Evolutionary conservation across 23 red algal species (phyloP).

Genomic region (Gracilaria vermiculophylla): DNA sequence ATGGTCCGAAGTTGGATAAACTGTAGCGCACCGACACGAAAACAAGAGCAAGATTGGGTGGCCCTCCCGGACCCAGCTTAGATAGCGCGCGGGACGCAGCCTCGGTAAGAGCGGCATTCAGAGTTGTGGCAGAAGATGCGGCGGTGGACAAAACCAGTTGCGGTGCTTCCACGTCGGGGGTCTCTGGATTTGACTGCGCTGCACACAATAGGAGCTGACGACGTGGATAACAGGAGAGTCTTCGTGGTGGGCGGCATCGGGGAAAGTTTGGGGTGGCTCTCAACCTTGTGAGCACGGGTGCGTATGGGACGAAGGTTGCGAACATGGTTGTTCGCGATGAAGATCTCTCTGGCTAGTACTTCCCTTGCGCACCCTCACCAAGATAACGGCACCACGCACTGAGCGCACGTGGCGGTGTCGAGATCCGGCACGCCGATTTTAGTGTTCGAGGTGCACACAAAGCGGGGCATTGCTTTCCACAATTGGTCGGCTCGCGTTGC

Average conservation of each 20-base stretch:
- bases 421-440: not conserved
- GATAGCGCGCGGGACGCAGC: constrained; percentile 64
- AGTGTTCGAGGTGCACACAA: not conserved
- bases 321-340: not conserved
- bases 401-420: not conserved
- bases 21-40: constrained; percentile 70
- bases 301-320: not conserved
- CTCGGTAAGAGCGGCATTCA: constrained; percentile 44
- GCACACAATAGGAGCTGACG: not conserved
- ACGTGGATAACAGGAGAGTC: not conserved
- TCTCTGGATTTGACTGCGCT: not conserved
- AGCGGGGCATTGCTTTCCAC: not conserved
- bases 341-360: not conserved
- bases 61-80: constrained; percentile 47
- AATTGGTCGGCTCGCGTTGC: not conserved
- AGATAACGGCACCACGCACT: not conserved
- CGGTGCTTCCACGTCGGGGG: not conserved
- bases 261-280: not conserved
- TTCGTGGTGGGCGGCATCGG: not conserved
- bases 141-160: constrained; percentile 45
- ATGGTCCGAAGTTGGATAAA: constrained; percentile 40
- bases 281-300: not conserved
- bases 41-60: constrained; percentile 45
- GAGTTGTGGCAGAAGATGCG: constrained; percentile 47
- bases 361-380: no score